These are phyloP conservation scores for Rubus parviflorus DNA, from an alignment of 306 rosid genomes.

Conservation along the genomic window DNA sequence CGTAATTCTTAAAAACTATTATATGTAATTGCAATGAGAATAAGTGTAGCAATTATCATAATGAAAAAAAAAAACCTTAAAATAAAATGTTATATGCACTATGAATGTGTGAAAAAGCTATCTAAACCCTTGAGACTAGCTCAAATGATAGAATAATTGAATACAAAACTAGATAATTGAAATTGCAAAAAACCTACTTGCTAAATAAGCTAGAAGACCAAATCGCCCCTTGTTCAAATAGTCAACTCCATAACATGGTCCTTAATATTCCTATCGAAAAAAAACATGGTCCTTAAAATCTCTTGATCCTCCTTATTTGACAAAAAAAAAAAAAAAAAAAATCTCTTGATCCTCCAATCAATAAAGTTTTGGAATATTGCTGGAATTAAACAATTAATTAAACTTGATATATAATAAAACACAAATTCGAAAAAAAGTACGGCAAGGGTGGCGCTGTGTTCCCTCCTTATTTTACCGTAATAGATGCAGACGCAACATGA, in stretches of 20 bases:
- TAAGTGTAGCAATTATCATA: neutral
- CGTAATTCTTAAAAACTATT: too few species aligned
- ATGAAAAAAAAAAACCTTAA: neutral
- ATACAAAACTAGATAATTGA: neutral
- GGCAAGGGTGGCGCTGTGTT: conserved; percentile 78
- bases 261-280: too few species aligned
- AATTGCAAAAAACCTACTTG: neutral
- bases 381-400: neutral
- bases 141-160: neutral
- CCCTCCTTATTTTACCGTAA: conserved; percentile 40
- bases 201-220: neutral
- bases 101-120: neutral
- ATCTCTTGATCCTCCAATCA: neutral
- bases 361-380: conserved; percentile 2
- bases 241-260: neutral
- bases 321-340: too few species aligned
- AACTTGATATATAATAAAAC: neutral
- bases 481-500: conserved; percentile 34
- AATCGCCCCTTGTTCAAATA: neutral
- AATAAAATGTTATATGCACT: neutral
- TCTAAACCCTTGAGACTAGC: neutral
- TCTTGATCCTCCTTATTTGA: too few species aligned
- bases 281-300: too few species aligned
- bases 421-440: conserved; percentile 31
- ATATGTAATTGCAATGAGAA: too few species aligned